Percentiles rank a stretch among this genome's conserved stretches.
phyloP scores from a whole-genome alignment of 768 basidiomycete species.

The Arthromyces matolae region DNA sequence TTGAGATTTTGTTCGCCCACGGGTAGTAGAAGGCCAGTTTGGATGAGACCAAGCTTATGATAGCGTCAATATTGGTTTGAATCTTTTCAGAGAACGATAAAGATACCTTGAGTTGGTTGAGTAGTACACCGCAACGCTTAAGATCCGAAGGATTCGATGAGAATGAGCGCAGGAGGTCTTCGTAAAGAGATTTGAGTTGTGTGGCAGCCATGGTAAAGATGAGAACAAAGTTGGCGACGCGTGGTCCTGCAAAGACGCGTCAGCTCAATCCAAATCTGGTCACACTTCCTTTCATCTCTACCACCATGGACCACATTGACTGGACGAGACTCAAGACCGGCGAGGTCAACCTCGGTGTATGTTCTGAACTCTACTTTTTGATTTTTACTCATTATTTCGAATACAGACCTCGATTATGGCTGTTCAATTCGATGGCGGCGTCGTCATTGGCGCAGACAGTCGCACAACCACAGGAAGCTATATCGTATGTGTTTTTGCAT shows the following conservation, averaged over 20 bases:
- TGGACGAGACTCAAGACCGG: constrained; percentile 87
- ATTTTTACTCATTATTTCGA: no score
- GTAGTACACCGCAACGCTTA: constrained; percentile 56
- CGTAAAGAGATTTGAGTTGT: constrained; percentile 59
- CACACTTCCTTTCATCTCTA: constrained; percentile 17
- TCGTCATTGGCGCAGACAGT: constrained; percentile 96
- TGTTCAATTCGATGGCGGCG: constrained; percentile 92
- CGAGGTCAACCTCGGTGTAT: constrained; percentile 94
- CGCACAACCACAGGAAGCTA: constrained; percentile 96
- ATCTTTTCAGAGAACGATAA: not conserved
- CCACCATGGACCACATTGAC: constrained; percentile 66
- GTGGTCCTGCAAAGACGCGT: constrained; percentile 26
- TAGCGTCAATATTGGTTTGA: constrained; percentile 1
- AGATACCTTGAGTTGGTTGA: constrained; percentile 73
- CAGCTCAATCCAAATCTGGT: constrained; percentile 19
- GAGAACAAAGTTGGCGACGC: constrained; percentile 28
- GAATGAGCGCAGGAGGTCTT: constrained; percentile 66
- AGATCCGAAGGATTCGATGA: constrained; percentile 63
- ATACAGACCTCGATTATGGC: constrained; percentile 98
- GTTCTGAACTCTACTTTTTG: constrained; percentile 28
- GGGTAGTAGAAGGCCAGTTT: constrained; percentile 76
- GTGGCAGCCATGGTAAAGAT: constrained; percentile 42
- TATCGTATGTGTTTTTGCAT: constrained; percentile 64
- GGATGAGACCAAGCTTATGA: constrained; percentile 72
- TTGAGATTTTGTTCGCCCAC: constrained; percentile 55